Evolutionary conservation across 176 grass and related monocot genomes (phyloP).

Genomic region (Bonia amplexicaulis): DNA sequence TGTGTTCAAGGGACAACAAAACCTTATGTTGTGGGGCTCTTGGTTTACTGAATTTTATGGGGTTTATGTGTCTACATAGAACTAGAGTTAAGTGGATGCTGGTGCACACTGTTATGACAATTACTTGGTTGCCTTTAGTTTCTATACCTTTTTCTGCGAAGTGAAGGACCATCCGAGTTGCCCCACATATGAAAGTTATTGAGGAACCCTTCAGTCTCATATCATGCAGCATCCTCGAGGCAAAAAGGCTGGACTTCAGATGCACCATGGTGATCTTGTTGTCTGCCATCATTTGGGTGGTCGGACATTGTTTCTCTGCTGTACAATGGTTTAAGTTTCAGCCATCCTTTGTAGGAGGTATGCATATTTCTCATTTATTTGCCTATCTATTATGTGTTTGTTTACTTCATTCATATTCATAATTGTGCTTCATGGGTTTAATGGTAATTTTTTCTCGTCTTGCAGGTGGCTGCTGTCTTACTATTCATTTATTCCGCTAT

Average conservation of each 20-base stretch:
- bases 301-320: not conserved
- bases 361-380: not conserved
- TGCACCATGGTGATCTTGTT: not conserved
- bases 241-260: not conserved
- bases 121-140: slow-evolving; percentile 52
- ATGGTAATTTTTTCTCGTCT: not conserved
- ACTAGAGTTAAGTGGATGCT: slow-evolving; percentile 53
- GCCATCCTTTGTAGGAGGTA: slow-evolving; percentile 49
- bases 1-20: slow-evolving; percentile 45
- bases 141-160: slow-evolving; percentile 23
- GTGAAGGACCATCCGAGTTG: slow-evolving; percentile 26
- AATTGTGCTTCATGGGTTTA: not conserved
- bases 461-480: slow-evolving; percentile 37
- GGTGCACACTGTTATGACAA: slow-evolving; percentile 38
- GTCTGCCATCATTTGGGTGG: not conserved
- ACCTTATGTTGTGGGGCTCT: slow-evolving; percentile 48
- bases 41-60: slow-evolving; percentile 54
- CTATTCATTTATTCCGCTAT: not conserved
- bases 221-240: not conserved
- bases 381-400: not conserved
- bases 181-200: slow-evolving; percentile 39
- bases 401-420: not conserved
- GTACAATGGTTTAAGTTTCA: slow-evolving; percentile 3
- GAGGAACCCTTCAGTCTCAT: not conserved
- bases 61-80: slow-evolving; percentile 49